Percentiles rank a stretch among this genome's conserved stretches.
phyloP scores from a whole-genome alignment of 2,329 filamentous ascomycete species.

The Trichophyton mentagrophytes region DNA sequence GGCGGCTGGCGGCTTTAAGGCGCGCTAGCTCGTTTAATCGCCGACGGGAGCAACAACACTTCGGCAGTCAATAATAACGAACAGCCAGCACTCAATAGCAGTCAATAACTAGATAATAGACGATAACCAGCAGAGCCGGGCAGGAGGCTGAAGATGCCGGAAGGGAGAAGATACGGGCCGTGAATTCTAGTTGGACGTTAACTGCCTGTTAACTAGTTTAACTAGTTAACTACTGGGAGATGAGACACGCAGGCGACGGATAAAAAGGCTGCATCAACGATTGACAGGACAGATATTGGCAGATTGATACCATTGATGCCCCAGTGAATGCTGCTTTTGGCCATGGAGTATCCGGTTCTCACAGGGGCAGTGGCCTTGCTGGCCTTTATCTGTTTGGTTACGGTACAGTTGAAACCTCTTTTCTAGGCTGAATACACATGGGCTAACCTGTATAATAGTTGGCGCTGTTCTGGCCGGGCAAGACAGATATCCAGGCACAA shows the following conservation, averaged over 20 bases:
- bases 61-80: not conserved
- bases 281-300: not conserved
- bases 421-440: constrained; percentile 16
- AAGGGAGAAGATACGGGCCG: not conserved
- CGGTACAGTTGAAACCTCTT: constrained; percentile 16
- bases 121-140: not conserved
- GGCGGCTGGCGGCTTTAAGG: constrained; percentile 3
- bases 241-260: not conserved
- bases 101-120: too few relatives aligned
- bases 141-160: not conserved
- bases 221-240: not conserved
- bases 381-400: constrained; percentile 18
- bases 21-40: not conserved
- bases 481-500: not conserved
- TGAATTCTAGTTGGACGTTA: not conserved
- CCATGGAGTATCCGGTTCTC: not conserved
- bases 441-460: not conserved
- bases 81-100: too few relatives aligned
- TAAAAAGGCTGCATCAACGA: not conserved
- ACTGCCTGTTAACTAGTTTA: too few relatives aligned
- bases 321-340: not conserved
- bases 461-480: not conserved
- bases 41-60: not conserved
- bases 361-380: constrained; percentile 8
- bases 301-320: not conserved